Base-by-base conservation (phyloP, 371 early-diverging fungal genomes). In the Syncephalis plumigaleata region DNA sequence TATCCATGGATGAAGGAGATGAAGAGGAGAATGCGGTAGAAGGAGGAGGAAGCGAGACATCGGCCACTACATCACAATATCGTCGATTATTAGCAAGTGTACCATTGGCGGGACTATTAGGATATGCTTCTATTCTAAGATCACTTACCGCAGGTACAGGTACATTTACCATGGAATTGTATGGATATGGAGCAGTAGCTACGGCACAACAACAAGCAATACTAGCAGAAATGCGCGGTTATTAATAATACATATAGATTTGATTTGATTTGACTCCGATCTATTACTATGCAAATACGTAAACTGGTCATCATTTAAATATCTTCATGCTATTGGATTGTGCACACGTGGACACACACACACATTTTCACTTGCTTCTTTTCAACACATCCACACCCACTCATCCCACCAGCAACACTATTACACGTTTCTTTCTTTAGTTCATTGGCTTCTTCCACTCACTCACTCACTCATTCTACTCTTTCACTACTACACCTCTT, bases 101-200 rank as follows among this genome's bases (percentile, higher is more conserved):
- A 0, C 92, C 93, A 7, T 58, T 95, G 24, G 73, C 81, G 48
- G 70, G 80, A 0, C 73, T 93, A 81, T 58, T 91, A 0, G 94
- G 92, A 0, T 95, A 93, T 49, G 74, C 89, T n/a, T 77, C 77
- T 7, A 67, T 72, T 1, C 58, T 95, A 55, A 67, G 95, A 39
- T 82, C 84, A 20, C 58, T 91, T 57, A 89, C 95, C 0, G 88
- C 79, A 0, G 95, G 95, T 9, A 75, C 78, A 8, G 88, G 73
- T 7, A 63, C 74, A 9, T 84, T 90, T 49, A 67, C 79, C 4
- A 89, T 93, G 91, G 68, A 74, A 37, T 70, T 91, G n/a, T 65
- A 71, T 51, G 88, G 86, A 0, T 89, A 87, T 63, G 84, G 84
- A 2, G 59, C 69, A 23, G 81, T 90, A 81, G 66, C 69, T 36